Conservation (phyloP, 148 eudicot species). For the Silene uniflora region DNA sequence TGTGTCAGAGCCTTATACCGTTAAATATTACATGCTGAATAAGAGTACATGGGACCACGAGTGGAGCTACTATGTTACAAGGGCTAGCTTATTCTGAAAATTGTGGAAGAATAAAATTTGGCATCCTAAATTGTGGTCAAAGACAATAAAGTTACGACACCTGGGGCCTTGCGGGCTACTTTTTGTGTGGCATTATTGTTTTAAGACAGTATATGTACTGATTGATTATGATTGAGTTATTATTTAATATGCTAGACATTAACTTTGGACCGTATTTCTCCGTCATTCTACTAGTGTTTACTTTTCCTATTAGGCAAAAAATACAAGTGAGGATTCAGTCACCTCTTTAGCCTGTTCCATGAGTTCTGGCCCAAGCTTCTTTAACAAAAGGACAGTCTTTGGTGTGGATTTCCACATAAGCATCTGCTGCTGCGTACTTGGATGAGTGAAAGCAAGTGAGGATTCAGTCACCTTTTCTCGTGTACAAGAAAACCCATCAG, state of each 20-base stretch:
- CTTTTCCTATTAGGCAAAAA: not conserved
- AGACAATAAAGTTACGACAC: not conserved
- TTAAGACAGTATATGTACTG: not conserved
- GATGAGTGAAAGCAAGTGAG: constrained; percentile 97
- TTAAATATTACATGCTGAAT: not conserved
- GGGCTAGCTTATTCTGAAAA: not conserved
- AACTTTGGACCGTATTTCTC: not conserved
- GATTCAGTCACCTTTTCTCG: constrained; percentile 97
- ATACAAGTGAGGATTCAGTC: not conserved
- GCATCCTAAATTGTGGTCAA: not conserved
- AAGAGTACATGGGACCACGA: not conserved
- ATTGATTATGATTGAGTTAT: not conserved
- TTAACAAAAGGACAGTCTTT: constrained; percentile 79
- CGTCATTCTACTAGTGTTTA: not conserved
- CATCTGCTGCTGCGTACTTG: constrained; percentile 99
- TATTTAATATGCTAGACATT: not conserved
- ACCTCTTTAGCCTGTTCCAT: constrained; percentile 99
- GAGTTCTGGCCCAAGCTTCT: constrained; percentile 86
- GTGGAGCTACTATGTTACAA: not conserved
- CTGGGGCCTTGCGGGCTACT: not conserved
- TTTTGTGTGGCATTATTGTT: not conserved
- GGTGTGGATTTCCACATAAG: constrained; percentile 99
- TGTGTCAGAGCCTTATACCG: too few relatives aligned
- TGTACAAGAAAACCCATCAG: constrained; percentile 92
- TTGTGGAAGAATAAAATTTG: not conserved